These are phyloP conservation scores for Nemania abortiva DNA, from an alignment of 2,329 filamentous ascomycete species.

Conservation along the genomic window DNA sequence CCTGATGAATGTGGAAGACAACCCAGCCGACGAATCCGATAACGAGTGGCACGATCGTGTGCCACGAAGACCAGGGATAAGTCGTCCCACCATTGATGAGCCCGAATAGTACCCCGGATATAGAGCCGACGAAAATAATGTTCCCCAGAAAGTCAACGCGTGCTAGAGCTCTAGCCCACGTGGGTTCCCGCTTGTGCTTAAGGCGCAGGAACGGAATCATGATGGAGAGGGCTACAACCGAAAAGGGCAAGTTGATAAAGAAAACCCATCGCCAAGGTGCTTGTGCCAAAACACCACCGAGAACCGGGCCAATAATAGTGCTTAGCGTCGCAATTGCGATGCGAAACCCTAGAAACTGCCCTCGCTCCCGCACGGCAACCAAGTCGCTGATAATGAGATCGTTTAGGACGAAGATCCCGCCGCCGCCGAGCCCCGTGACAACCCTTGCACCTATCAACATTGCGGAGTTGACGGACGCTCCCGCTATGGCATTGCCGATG, in stretches of 20 bases:
- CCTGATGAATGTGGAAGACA: not conserved
- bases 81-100: not conserved
- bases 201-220: not conserved
- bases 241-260: not conserved
- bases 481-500: not conserved
- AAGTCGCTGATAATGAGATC: slow-evolving; percentile 1
- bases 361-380: not conserved
- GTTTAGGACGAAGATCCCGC: not conserved
- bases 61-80: not conserved
- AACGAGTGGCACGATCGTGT: not conserved
- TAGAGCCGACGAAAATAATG: not conserved
- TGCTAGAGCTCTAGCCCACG: not conserved
- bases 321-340: not conserved
- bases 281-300: not conserved
- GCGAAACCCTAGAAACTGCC: not conserved
- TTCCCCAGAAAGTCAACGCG: not conserved
- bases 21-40: not conserved
- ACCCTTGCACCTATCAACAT: not conserved
- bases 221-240: not conserved
- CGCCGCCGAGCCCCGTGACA: not conserved
- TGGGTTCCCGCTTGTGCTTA: not conserved
- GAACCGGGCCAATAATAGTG: not conserved
- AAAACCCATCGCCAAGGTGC: not conserved
- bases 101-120: not conserved
- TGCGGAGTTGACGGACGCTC: not conserved